These are phyloP conservation scores for Termitomyces sp. DNA, from an alignment of 768 basidiomycete genomes.

Conservation along the genomic window DNA sequence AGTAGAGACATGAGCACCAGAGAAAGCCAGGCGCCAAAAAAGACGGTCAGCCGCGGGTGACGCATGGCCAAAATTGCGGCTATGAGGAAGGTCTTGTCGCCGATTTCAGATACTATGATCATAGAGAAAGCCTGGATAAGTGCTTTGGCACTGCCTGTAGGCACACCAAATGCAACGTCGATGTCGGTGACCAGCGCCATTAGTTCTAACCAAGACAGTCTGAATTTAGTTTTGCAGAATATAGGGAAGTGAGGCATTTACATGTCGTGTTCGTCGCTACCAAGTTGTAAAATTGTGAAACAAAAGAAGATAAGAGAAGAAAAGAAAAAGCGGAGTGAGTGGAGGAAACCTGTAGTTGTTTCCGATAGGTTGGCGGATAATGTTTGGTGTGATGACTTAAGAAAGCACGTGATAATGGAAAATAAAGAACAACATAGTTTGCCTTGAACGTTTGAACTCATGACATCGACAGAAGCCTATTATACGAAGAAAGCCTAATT, in stretches of 20 bases:
- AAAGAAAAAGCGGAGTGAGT: background rate
- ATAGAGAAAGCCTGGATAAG: slow-evolving; percentile 78
- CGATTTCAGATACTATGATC: slow-evolving; percentile 91
- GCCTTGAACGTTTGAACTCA: too few species aligned
- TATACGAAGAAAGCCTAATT: too few species aligned
- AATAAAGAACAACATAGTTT: too few species aligned
- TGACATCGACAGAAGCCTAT: too few species aligned
- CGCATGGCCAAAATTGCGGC: slow-evolving; percentile 84
- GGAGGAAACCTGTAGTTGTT: too few species aligned
- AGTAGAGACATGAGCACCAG: slow-evolving; percentile 91
- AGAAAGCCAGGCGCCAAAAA: slow-evolving; percentile 83
- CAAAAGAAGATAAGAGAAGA: background rate
- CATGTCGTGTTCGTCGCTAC: background rate
- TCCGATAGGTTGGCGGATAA: too few species aligned
- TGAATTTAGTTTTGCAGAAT: background rate
- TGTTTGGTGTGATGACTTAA: too few species aligned
- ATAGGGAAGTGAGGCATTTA: background rate
- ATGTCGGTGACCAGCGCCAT: background rate
- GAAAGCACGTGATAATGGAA: too few species aligned
- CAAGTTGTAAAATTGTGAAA: background rate
- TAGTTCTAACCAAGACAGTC: background rate
- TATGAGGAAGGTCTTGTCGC: slow-evolving; percentile 96
- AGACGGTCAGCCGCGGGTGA: slow-evolving; percentile 81
- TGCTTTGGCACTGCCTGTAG: slow-evolving; percentile 39
- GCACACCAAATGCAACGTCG: background rate